Evolutionary conservation across 192 early-diverging fungal genomes (phyloP), one percentile per base, ranked within the genome.

Genomic region (Coemansia sp.): DNA sequence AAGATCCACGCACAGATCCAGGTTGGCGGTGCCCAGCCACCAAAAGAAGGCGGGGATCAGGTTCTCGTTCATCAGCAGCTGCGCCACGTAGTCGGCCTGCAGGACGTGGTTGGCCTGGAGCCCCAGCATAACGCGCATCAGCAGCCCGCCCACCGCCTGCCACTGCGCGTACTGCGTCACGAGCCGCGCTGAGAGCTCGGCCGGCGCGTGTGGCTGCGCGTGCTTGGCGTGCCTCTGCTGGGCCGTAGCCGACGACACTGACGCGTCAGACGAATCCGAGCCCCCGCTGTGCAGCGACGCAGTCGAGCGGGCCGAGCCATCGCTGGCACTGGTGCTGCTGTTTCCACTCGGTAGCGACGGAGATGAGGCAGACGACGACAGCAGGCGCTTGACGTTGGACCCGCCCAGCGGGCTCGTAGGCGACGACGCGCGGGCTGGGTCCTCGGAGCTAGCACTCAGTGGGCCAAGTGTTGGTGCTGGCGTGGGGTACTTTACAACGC

Each of bases 11-110:
- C 65, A 66, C 39, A 75, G 41, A 35, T 69, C 65, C 1, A 75
- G 63, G 10, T 63, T 62, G 9, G 73, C 69, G 6, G 78, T 81
- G 14, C 78, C 78, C 65, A 81, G 58, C 78, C 78, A 81, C 78
- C 78, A 81, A 57, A 81, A 81, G 42, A 75, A 16, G 0, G 78
- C 78, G 4, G 73, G 73, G 13, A 81, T 81, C 21, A 81, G 38
- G 66, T 81, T 75, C 48, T 75, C 69, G 61, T 81, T 81, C 72
- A 81, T 75, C 65, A 81, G 50, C 14, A 81, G 61, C 64, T 81
- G 78, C 9, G 78, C 72, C 42, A 75, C 37, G 42, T 75, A 81
- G 64, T 75, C 78, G 23, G 69, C 73, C 58, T 81, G 78, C 73
- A 81, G 25, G 16, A 75, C 73, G 48, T 81, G 72, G 69, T 69